A percentile compares a stretch with the other conserved stretches of the same genome.
Conservation (phyloP, 306 rosid genomes). For the Prunus mongolica region DNA sequence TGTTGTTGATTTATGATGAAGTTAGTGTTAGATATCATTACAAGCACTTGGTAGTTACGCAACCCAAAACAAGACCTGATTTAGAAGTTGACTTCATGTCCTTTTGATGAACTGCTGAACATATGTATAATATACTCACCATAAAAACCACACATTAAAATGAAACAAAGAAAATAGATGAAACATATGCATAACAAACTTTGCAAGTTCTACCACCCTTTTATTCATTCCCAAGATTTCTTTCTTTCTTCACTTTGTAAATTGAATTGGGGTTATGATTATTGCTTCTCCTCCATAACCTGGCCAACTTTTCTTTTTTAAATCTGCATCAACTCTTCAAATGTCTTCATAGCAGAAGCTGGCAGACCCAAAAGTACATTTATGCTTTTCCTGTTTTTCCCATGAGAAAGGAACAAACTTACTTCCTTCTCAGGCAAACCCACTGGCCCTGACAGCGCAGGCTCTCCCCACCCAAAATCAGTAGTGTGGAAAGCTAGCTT, state of each 20-base stretch:
- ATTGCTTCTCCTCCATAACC: not conserved
- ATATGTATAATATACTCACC: not conserved
- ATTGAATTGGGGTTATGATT: not conserved
- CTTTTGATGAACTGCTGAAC: not conserved
- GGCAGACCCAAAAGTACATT: constrained; percentile 81
- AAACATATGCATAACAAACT: not conserved
- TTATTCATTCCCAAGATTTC: constrained; percentile 4
- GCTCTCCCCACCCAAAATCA: constrained; percentile 86
- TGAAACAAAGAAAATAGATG: not conserved
- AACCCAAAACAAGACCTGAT: constrained; percentile 1
- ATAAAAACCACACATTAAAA: not conserved
- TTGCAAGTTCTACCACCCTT: not conserved
- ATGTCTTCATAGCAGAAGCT: constrained; percentile 65
- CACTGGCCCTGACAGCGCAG: constrained; percentile 68
- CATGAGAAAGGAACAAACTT: constrained; percentile 52
- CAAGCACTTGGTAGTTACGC: not conserved
- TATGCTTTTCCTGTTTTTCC: constrained; percentile 45
- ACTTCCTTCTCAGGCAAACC: constrained; percentile 74
- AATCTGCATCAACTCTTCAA: constrained; percentile 44
- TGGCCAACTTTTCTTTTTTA: constrained; percentile 11
- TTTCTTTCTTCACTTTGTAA: not conserved
- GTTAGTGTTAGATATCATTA: not conserved
- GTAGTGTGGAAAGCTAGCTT: constrained; percentile 59
- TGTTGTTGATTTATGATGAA: not conserved
- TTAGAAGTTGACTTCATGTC: not conserved